These are phyloP conservation scores for Mucor ambiguus DNA, from an alignment of 371 early-diverging fungal species.

Conservation along the genomic window DNA sequence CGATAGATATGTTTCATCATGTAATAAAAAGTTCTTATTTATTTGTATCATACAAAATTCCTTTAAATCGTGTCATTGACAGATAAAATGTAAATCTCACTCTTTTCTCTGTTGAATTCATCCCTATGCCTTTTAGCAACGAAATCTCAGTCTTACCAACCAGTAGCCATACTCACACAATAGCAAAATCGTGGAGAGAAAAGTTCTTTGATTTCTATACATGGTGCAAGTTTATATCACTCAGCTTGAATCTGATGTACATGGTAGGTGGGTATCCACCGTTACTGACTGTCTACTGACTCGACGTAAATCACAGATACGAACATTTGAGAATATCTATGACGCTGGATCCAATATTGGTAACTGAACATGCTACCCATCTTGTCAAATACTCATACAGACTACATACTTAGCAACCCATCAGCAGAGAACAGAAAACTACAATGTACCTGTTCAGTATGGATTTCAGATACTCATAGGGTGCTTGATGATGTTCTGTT, in stretches of 20 bases:
- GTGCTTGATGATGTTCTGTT: slow-evolving; percentile 24
- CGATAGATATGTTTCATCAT: slow-evolving; percentile 8
- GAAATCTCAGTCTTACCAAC: neutral
- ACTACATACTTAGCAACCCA: neutral
- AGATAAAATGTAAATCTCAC: slow-evolving; percentile 10
- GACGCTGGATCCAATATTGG: slow-evolving; percentile 15
- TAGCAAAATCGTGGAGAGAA: slow-evolving; percentile 2
- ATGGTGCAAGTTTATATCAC: slow-evolving; percentile 20
- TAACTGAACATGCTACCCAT: neutral
- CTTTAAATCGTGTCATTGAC: neutral
- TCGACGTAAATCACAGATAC: neutral
- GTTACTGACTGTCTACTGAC: neutral
- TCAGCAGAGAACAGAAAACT: neutral
- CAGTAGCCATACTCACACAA: neutral
- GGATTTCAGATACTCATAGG: slow-evolving; percentile 19
- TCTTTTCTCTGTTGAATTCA: neutral
- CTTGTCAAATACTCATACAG: neutral
- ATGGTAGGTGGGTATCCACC: slow-evolving; percentile 3
- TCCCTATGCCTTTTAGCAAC: slow-evolving; percentile 3
- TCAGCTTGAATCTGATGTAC: slow-evolving; percentile 23
- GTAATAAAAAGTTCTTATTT: neutral
- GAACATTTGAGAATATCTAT: slow-evolving; percentile 15
- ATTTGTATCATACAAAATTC: slow-evolving; percentile 3
- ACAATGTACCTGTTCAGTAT: slow-evolving; percentile 7
- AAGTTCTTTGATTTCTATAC: slow-evolving; percentile 12